Conservation (phyloP, 2,329 filamentous ascomycete species). For the Botrytis cinerea region DNA sequence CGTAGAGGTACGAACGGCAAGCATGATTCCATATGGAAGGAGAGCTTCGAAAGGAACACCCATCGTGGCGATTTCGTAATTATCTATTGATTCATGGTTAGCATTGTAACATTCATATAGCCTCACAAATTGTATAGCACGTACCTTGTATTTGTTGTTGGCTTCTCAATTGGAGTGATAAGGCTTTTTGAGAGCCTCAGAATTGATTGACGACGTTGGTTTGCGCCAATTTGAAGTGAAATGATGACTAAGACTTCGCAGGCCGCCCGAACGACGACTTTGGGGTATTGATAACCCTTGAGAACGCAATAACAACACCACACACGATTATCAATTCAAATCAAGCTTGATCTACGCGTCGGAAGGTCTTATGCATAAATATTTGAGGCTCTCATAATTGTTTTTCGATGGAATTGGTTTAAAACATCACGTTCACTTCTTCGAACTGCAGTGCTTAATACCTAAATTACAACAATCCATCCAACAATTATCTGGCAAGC, state of each 20-base stretch:
- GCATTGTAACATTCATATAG: not conserved
- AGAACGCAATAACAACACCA: constrained; percentile 36
- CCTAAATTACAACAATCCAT: constrained; percentile 24
- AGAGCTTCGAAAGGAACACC: constrained; percentile 47
- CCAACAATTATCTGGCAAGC: constrained; percentile 25
- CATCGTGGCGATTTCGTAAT: constrained; percentile 40
- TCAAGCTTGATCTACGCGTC: constrained; percentile 41
- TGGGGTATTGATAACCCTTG: constrained; percentile 24
- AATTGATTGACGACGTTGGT: constrained; percentile 33
- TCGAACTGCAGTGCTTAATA: constrained; percentile 9
- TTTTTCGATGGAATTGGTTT: constrained; percentile 29
- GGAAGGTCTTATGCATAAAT: constrained; percentile 32
- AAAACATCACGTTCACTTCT: constrained; percentile 35
- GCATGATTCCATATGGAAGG: constrained; percentile 46
- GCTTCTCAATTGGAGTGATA: constrained; percentile 30
- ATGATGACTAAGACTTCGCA: constrained; percentile 29
- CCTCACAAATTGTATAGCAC: not conserved
- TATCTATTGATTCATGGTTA: constrained; percentile 31
- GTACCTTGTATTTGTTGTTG: constrained; percentile 34
- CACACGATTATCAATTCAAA: constrained; percentile 33
- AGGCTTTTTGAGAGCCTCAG: constrained; percentile 15
- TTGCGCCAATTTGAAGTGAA: constrained; percentile 23
- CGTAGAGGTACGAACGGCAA: constrained; percentile 40
- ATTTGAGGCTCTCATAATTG: constrained; percentile 33
- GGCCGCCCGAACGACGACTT: constrained; percentile 31